Conservation (phyloP, 225 moss, liverwort and hornwort genomes). For the Physcomitrellopsis africana region DNA sequence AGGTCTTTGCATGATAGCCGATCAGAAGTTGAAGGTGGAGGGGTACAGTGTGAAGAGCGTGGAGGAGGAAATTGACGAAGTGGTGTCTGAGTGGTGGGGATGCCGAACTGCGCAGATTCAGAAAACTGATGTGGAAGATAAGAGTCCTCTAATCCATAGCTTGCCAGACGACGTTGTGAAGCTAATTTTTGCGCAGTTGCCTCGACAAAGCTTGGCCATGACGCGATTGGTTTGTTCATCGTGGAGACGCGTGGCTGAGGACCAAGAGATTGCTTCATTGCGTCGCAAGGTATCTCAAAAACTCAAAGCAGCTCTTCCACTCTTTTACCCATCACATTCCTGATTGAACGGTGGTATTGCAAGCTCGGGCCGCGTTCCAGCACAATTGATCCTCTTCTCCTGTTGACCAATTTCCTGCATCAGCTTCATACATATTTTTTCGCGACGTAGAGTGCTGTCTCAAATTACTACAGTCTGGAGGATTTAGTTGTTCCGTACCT, state of each 20-base stretch:
- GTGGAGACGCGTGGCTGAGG: conserved; percentile 57
- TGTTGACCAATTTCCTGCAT: too few relatives aligned
- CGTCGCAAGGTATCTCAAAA: conserved; percentile 40
- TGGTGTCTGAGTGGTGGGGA: conserved; percentile 44
- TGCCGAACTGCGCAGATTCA: conserved; percentile 27
- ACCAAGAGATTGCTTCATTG: conserved; percentile 43
- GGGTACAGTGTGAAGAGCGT: conserved; percentile 17
- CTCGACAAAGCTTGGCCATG: conserved; percentile 43
- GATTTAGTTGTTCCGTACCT: too few relatives aligned
- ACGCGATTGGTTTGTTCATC: conserved; percentile 50
- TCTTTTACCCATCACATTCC: too few relatives aligned
- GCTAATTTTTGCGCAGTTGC: conserved; percentile 47
- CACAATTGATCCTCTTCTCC: too few relatives aligned
- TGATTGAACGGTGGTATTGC: not conserved
- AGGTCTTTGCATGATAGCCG: conserved; percentile 12
- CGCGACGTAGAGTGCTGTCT: too few relatives aligned
- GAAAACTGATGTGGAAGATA: conserved; percentile 18
- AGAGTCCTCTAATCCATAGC: conserved; percentile 28
- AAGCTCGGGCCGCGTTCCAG: too few relatives aligned
- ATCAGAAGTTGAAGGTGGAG: conserved; percentile 14
- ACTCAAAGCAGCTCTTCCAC: not conserved
- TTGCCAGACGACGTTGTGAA: conserved; percentile 58
- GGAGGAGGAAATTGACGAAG: conserved; percentile 31
- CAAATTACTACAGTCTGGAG: too few relatives aligned
- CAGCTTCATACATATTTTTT: too few relatives aligned